These are phyloP conservation scores for Choanephora cucurbitarum DNA, from an alignment of 371 early-diverging fungal genomes.

Conservation along the genomic window DNA sequence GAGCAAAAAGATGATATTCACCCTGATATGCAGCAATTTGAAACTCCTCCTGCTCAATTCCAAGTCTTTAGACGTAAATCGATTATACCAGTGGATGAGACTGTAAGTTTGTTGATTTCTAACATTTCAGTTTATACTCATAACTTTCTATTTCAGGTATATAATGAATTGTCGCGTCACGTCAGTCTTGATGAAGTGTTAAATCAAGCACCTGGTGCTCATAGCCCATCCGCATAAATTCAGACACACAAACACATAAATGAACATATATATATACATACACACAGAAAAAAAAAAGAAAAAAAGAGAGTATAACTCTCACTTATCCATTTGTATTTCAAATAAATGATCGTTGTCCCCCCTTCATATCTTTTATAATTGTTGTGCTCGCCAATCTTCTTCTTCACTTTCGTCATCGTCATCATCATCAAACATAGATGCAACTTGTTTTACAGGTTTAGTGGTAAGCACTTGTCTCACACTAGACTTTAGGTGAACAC, in stretches of 20 bases:
- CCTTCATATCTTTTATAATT: slow-evolving; percentile 16
- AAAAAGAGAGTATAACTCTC: neutral
- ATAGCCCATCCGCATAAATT: slow-evolving; percentile 8
- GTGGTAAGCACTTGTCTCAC: slow-evolving; percentile 26
- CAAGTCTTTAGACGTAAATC: slow-evolving; percentile 84
- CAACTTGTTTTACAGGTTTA: slow-evolving; percentile 14
- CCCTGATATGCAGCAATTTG: slow-evolving; percentile 62
- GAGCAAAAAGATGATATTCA: slow-evolving; percentile 40
- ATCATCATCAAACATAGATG: slow-evolving; percentile 29
- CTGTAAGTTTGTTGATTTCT: slow-evolving; percentile 34
- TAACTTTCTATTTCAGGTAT: slow-evolving; percentile 35
- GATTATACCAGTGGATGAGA: slow-evolving; percentile 87
- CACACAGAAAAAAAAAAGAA: slow-evolving; percentile 1
- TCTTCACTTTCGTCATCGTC: slow-evolving; percentile 25
- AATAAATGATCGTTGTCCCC: too few relatives aligned
- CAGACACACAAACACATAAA: too few relatives aligned
- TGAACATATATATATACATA: too few relatives aligned
- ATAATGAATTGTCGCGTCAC: slow-evolving; percentile 80
- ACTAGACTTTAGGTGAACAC: slow-evolving; percentile 21
- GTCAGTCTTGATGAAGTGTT: slow-evolving; percentile 80
- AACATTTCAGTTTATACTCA: neutral
- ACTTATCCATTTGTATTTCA: neutral
- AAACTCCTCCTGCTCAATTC: slow-evolving; percentile 57
- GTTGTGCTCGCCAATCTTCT: slow-evolving; percentile 37
- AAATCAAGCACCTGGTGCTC: slow-evolving; percentile 38